Evolutionary conservation across 257 asterid species (phyloP), one percentile per base, ranked within the genome.

Genomic region (Nicotiana tabacum): DNA sequence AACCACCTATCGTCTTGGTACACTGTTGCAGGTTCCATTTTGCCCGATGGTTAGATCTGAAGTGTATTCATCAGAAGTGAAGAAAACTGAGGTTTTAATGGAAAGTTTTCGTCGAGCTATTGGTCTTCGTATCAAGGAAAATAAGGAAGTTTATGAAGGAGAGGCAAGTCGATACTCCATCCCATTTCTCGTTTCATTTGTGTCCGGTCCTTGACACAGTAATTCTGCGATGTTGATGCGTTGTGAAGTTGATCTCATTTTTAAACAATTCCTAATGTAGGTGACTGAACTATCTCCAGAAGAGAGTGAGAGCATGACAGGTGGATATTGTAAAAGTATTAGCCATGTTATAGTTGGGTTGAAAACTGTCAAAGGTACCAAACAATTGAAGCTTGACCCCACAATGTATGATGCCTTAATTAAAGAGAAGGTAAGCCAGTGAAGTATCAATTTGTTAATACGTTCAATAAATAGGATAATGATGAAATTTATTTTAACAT

Each of bases 11-110:
- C 2, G 39, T 2, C 18, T 64, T 32, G 3, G 39, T 27, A 7
- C 12, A 29, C 15, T 2, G 18, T 60, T 85, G 82, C 86, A 95
- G 99, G 97, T 95, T 65, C 99, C 99, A 8, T 96, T 96, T 89
- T 96, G 99, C 84, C 99, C 99, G 51, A 96, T 96, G 99, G 99
- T 96, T 79, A 98, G 99, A 61, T 96, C 99, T n/a, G 98, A 96
- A 90, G 99, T 96, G 39, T 96, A 93, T 87, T 96, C 99, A 58
- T 92, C 99, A 6, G 99, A 96, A 90, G 99, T 96, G 56, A 96
- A 96, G 92, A 96, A 94, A 89, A 94, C 99, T 6, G 99, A 96
- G 91, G 91, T 96, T 82, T 87, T 96, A 77, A 96, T 96, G 99
- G 99, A 96, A 83, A 92, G 92, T 81, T 96, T 96, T 17, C 89